A percentile compares a stretch with the other conserved stretches of the same genome.
phyloP scores from a whole-genome alignment of 257 asterid genomes.

The Ilex asprella region DNA sequence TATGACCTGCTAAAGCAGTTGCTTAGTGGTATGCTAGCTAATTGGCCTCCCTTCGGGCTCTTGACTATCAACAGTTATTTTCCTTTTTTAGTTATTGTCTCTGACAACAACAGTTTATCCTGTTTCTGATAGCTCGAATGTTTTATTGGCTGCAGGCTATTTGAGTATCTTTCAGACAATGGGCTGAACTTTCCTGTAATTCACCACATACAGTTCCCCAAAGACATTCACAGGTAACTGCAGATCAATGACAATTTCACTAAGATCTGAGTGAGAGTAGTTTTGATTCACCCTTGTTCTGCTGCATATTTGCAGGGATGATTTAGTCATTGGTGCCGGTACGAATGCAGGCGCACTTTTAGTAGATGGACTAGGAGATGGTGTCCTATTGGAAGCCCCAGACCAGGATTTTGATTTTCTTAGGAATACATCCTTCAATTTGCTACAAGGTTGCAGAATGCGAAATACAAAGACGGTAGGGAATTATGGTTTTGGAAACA shows the following conservation, averaged over 20 bases:
- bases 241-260: conserved; percentile 9
- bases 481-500: neutral
- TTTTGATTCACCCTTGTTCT: conserved; percentile 12
- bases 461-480: conserved; percentile 95
- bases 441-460: conserved; percentile 99
- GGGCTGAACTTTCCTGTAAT: conserved; percentile 79
- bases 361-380: conserved; percentile 98
- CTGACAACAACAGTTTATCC: too few species aligned
- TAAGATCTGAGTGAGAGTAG: conserved; percentile 6
- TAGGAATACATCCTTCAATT: conserved; percentile 83
- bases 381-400: conserved; percentile 79
- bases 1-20: too few species aligned
- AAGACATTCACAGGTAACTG: conserved; percentile 63
- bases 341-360: conserved; percentile 83
- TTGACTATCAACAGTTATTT: neutral
- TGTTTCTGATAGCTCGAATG: conserved; percentile 4
- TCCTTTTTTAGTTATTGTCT: neutral
- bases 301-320: conserved; percentile 51
- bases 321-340: conserved; percentile 88
- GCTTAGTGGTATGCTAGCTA: too few species aligned
- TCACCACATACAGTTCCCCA: conserved; percentile 86
- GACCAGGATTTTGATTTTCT: conserved; percentile 83
- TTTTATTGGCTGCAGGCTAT: conserved; percentile 60
- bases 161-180: conserved; percentile 80
- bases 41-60: too few species aligned